These are phyloP conservation scores for Ensete glaucum DNA, from an alignment of 176 grass and related monocot genomes.

Conservation along the genomic window DNA sequence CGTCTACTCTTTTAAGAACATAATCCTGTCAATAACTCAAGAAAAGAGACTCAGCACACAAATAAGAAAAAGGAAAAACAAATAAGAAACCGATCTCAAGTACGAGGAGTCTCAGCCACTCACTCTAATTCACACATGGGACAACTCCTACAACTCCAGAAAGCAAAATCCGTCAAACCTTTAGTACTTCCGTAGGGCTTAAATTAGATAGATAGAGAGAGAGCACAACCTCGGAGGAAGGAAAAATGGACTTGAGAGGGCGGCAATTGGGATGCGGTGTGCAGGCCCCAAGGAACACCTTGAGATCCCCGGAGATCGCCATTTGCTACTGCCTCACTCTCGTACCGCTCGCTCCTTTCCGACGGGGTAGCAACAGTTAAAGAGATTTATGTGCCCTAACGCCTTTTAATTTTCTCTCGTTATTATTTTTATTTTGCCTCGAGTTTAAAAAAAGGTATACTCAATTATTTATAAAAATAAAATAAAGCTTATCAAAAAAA, in stretches of 20 bases:
- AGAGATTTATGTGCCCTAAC: neutral
- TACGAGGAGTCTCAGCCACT: neutral
- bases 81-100: neutral
- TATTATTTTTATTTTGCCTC: no score
- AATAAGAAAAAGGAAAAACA: neutral
- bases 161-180: neutral
- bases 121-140: neutral
- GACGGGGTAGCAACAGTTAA: no score
- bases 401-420: neutral
- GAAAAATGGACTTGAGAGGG: neutral
- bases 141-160: neutral
- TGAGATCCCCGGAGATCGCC: slow-evolving; percentile 10
- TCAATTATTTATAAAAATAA: no score
- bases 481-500: no score
- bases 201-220: neutral
- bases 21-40: no score
- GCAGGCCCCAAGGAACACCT: neutral
- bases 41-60: neutral
- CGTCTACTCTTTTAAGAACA: no score
- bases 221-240: neutral
- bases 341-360: no score
- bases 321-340: neutral
- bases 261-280: neutral
- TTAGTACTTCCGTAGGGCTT: neutral
- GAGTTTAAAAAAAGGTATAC: no score